phyloP scores from a whole-genome alignment of 495 filamentous ascomycete species.

The Aspergillus ellipticus region DNA sequence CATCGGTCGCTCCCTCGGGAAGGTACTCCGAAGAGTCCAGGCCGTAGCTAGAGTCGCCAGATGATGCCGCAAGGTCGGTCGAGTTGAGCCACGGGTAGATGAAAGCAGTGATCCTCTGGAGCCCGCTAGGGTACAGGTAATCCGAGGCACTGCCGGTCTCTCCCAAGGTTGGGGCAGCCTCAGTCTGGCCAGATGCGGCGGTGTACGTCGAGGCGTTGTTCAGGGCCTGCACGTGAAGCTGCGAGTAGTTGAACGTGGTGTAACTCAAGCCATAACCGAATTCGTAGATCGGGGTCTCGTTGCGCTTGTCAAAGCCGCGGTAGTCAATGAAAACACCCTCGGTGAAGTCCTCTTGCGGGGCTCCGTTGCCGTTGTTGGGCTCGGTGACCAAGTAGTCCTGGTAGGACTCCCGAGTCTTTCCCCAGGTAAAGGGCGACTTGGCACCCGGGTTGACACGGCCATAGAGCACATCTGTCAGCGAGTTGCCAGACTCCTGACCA shows the following conservation, averaged over 20 bases:
- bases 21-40: slow-evolving; percentile 57
- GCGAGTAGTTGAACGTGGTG: slow-evolving; percentile 78
- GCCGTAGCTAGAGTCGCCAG: slow-evolving; percentile 67
- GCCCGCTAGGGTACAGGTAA: slow-evolving; percentile 69
- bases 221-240: slow-evolving; percentile 59
- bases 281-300: slow-evolving; percentile 76
- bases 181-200: slow-evolving; percentile 64
- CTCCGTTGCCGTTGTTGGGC: slow-evolving; percentile 63
- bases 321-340: slow-evolving; percentile 96
- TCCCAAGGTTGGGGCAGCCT: slow-evolving; percentile 66
- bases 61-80: slow-evolving; percentile 60
- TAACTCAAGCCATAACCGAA: slow-evolving; percentile 92
- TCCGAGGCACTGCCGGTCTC: slow-evolving; percentile 61
- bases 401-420: slow-evolving; percentile 66
- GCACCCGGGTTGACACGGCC: slow-evolving; percentile 81
- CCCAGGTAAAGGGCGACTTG: slow-evolving; percentile 88
- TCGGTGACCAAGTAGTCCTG: slow-evolving; percentile 71
- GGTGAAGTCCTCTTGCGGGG: slow-evolving; percentile 76
- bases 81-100: slow-evolving; percentile 92
- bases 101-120: slow-evolving; percentile 54
- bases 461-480: slow-evolving; percentile 88
- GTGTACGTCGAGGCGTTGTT: slow-evolving; percentile 54
- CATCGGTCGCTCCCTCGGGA: slow-evolving; percentile 62
- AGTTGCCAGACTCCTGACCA: slow-evolving; percentile 87
- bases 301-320: slow-evolving; percentile 75